Evolutionary conservation across 2,329 filamentous ascomycete species (phyloP).

Genomic region (Colletotrichum coccodes): DNA sequence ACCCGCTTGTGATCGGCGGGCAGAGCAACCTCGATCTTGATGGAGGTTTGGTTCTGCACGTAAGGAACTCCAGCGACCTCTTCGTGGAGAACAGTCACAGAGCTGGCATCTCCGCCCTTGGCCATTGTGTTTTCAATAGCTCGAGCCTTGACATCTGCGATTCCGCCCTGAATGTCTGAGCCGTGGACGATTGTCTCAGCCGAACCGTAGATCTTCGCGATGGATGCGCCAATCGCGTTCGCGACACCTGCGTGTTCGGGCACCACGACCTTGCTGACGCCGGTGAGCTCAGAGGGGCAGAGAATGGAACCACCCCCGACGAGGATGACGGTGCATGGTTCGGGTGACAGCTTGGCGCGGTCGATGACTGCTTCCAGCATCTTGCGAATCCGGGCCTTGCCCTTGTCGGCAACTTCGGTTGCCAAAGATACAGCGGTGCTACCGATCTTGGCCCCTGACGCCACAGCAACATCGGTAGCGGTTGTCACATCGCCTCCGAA

Average conservation of each 20-base stretch:
- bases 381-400: constrained; percentile 19
- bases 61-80: constrained; percentile 37
- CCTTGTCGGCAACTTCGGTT: constrained; percentile 13
- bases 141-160: constrained; percentile 29
- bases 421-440: background rate
- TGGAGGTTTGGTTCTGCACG: constrained; percentile 36
- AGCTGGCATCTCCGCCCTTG: constrained; percentile 33
- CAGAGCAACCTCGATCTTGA: constrained; percentile 36
- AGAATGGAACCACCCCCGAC: constrained; percentile 37
- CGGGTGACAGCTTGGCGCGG: constrained; percentile 36
- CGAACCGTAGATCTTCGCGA: constrained; percentile 36
- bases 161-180: constrained; percentile 28
- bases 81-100: constrained; percentile 35
- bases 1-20: constrained; percentile 34
- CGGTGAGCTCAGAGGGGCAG: constrained; percentile 33
- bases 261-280: constrained; percentile 34
- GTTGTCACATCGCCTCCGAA: constrained; percentile 37
- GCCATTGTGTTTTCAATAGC: constrained; percentile 34
- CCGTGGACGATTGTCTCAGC: constrained; percentile 36
- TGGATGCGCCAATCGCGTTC: constrained; percentile 37
- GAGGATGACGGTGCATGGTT: constrained; percentile 35
- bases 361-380: constrained; percentile 37
- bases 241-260: constrained; percentile 36
- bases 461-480: constrained; percentile 38
- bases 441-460: constrained; percentile 7